Evolutionary conservation across 441 rosid genomes (phyloP).

Genomic region (Populus trichocarpa): DNA sequence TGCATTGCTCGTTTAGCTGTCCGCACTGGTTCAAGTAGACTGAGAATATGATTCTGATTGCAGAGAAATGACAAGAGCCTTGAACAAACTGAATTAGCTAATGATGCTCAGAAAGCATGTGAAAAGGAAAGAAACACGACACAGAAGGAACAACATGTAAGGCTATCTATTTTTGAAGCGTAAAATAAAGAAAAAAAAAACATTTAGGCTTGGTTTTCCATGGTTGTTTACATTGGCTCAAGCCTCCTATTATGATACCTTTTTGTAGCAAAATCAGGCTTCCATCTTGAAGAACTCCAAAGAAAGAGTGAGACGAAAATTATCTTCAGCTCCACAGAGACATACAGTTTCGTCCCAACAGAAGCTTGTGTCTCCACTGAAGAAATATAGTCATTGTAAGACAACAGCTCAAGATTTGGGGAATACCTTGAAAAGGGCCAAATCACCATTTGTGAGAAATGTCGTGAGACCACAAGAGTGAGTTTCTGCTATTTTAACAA

Average conservation of each 20-base stretch:
- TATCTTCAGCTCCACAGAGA: slow-evolving; percentile 23
- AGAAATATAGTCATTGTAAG: slow-evolving; percentile 20
- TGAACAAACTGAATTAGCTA: slow-evolving; percentile 19
- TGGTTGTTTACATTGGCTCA: slow-evolving; percentile 6
- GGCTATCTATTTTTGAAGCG: slow-evolving; percentile 8
- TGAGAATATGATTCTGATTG: slow-evolving; percentile 11
- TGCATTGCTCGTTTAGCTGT: not conserved
- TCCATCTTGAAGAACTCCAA: slow-evolving; percentile 20
- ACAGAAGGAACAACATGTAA: slow-evolving; percentile 27
- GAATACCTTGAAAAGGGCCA: slow-evolving; percentile 18
- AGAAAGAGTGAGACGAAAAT: slow-evolving; percentile 19
- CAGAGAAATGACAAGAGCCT: slow-evolving; percentile 28
- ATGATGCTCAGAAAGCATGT: not conserved
- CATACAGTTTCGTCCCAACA: slow-evolving; percentile 23
- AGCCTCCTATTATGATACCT: not conserved
- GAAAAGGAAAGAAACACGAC: slow-evolving; percentile 13
- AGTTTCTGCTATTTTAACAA: slow-evolving; percentile 12
- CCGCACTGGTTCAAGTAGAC: not conserved
- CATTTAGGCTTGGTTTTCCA: not conserved
- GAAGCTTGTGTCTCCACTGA: slow-evolving; percentile 22
- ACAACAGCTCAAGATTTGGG: slow-evolving; percentile 12
- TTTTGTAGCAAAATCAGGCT: slow-evolving; percentile 22
- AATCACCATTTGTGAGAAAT: slow-evolving; percentile 27
- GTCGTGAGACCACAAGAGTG: slow-evolving; percentile 31
- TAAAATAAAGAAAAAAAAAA: not conserved